These are phyloP conservation scores for Tolypocladium inflatum DNA, from an alignment of 2,329 filamentous ascomycete genomes.

Conservation along the genomic window DNA sequence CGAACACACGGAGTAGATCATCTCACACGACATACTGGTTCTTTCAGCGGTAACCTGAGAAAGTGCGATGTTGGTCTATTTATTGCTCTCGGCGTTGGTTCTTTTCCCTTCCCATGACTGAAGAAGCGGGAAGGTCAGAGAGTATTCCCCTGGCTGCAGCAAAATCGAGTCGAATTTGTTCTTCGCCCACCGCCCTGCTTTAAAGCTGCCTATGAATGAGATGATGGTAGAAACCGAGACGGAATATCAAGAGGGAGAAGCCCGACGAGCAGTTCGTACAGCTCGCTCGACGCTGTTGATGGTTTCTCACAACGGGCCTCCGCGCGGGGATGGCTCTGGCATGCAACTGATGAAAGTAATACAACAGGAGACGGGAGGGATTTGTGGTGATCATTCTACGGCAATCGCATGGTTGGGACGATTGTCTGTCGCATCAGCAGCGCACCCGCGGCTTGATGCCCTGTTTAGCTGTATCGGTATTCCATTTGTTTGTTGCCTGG, in stretches of 20 bases:
- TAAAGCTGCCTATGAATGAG: conserved; percentile 18
- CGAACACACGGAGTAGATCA: conserved; percentile 40
- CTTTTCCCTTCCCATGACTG: conserved; percentile 29
- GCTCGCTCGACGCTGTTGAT: conserved; percentile 2
- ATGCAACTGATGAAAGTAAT: conserved; percentile 7
- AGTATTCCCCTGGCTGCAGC: conserved; percentile 32
- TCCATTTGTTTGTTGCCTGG: conserved; percentile 18
- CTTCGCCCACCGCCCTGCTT: conserved; percentile 17
- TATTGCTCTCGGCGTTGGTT: conserved; percentile 40
- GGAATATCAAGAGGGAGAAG: conserved; percentile 8
- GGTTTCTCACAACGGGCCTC: conserved; percentile 1
- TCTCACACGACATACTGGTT: conserved; percentile 16
- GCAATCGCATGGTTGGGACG: conserved; percentile 3
- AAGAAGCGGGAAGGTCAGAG: conserved; percentile 31
- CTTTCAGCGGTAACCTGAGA: conserved; percentile 20
- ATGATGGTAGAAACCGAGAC: conserved; percentile 19
- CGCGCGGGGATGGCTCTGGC: conserved; percentile 5
- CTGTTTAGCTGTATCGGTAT: conserved; percentile 16
- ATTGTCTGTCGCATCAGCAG: background rate
- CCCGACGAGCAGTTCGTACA: background rate
- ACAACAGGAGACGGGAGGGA: conserved; percentile 4
- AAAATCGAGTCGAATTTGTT: conserved; percentile 25
- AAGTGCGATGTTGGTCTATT: conserved; percentile 34
- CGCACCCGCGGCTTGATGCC: conserved; percentile 4
- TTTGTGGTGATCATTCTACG: conserved; percentile 11